phyloP scores from a whole-genome alignment of 805 yeast genomes.

The Pichia phayaonensis region DNA sequence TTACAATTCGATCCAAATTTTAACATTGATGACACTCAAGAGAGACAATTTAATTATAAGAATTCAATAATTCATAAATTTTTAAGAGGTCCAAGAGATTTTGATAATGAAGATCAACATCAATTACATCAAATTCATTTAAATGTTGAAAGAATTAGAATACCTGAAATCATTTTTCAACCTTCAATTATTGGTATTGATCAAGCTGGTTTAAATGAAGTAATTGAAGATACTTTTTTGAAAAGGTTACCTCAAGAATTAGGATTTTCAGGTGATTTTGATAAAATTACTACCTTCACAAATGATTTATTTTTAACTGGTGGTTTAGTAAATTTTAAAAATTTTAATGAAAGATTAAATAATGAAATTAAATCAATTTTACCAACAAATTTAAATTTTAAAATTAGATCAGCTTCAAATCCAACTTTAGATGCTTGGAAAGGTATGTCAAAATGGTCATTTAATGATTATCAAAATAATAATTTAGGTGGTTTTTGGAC shows the following conservation, averaged over 20 bases:
- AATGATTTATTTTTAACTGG: slow-evolving; percentile 80
- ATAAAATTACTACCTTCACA: slow-evolving; percentile 32
- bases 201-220: slow-evolving; percentile 87
- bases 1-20: slow-evolving; percentile 80
- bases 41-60: slow-evolving; percentile 79
- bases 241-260: slow-evolving; percentile 48
- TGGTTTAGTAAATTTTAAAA: slow-evolving; percentile 63
- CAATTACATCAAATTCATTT: slow-evolving; percentile 87
- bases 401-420: slow-evolving; percentile 55
- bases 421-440: slow-evolving; percentile 84
- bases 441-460: slow-evolving; percentile 84
- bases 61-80: slow-evolving; percentile 73
- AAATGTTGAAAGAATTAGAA: slow-evolving; percentile 83
- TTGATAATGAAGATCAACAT: slow-evolving; percentile 71
- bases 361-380: slow-evolving; percentile 63
- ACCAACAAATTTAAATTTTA: slow-evolving; percentile 58
- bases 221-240: slow-evolving; percentile 57
- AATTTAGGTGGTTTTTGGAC: slow-evolving; percentile 35
- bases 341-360: slow-evolving; percentile 59
- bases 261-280: slow-evolving; percentile 43
- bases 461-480: slow-evolving; percentile 33
- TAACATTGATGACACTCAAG: slow-evolving; percentile 76
- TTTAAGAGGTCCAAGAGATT: slow-evolving; percentile 84
- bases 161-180: slow-evolving; percentile 88
- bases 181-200: slow-evolving; percentile 93